Conservation (phyloP, 2,329 filamentous ascomycete genomes). For the Ophiostoma pallidulum region DNA sequence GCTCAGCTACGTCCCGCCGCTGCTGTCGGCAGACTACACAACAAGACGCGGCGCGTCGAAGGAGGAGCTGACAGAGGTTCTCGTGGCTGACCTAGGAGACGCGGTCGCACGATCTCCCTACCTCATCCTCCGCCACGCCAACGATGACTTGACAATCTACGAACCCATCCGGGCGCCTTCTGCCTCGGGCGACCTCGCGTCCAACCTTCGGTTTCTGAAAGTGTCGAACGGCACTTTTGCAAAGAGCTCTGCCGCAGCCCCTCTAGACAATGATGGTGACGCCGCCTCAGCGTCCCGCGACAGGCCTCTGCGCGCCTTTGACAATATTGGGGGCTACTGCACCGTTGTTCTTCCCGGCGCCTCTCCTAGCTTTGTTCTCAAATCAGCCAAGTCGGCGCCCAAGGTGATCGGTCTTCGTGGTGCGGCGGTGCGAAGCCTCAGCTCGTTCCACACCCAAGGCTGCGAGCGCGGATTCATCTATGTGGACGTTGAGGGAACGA, state of each 20-base stretch:
- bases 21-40: constrained; percentile 62
- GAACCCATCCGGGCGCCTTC: constrained; percentile 56
- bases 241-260: constrained; percentile 39
- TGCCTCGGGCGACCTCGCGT: not conserved
- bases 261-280: constrained; percentile 12
- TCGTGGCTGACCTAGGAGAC: constrained; percentile 81
- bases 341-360: constrained; percentile 73
- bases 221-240: constrained; percentile 40
- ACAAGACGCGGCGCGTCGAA: constrained; percentile 61
- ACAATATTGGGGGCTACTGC: constrained; percentile 66
- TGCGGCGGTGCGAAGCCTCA: constrained; percentile 59
- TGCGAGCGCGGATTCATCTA: constrained; percentile 80
- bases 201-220: constrained; percentile 7
- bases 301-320: constrained; percentile 47
- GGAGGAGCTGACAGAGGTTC: constrained; percentile 66
- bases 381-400: constrained; percentile 67
- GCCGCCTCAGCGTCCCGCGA: constrained; percentile 15
- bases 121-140: constrained; percentile 68
- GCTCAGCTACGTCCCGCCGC: constrained; percentile 65
- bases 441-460: constrained; percentile 64
- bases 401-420: constrained; percentile 66
- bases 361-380: constrained; percentile 74
- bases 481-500: constrained; percentile 60
- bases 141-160: constrained; percentile 80
- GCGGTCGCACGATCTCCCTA: constrained; percentile 60